Evolutionary conservation across 2,329 filamentous ascomycete genomes (phyloP).

Genomic region (Colletotrichum lini): DNA sequence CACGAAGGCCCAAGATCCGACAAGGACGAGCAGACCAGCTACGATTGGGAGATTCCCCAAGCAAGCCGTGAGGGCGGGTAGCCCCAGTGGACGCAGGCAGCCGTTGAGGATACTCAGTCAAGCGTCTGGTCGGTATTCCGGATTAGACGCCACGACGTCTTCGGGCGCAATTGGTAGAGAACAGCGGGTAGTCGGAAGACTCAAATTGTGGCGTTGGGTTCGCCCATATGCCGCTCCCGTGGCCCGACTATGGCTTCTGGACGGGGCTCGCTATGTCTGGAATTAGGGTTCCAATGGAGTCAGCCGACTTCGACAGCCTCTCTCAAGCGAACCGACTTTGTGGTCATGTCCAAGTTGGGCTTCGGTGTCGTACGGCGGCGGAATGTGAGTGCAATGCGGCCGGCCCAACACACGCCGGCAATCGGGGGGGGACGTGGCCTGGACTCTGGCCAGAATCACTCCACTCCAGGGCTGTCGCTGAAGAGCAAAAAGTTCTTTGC

Average conservation of each 20-base stretch:
- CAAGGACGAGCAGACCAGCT: conserved; percentile 25
- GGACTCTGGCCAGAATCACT: conserved; percentile 37
- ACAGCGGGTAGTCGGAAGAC: conserved; percentile 33
- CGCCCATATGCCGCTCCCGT: conserved; percentile 26
- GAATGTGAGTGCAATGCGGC: conserved; percentile 20
- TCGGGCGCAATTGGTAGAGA: conserved; percentile 1
- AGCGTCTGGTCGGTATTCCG: conserved; percentile 19
- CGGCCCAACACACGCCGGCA: conserved; percentile 26
- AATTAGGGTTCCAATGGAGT: conserved; percentile 9
- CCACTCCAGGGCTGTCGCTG: conserved; percentile 40
- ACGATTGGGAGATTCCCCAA: conserved; percentile 20
- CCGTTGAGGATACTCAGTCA: conserved; percentile 11
- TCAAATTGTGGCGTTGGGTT: conserved; percentile 19
- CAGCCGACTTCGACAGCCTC: conserved; percentile 32
- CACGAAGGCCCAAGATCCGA: conserved; percentile 31
- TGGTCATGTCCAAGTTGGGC: conserved; percentile 15
- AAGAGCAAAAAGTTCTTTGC: conserved; percentile 8
- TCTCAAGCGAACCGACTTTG: conserved; percentile 38
- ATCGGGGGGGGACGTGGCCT: conserved; percentile 34
- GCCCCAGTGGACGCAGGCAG: conserved; percentile 22
- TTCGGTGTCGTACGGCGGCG: conserved; percentile 28
- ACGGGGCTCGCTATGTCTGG: conserved; percentile 19
- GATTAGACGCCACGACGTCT: conserved; percentile 8
- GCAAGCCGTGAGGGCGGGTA: conserved; percentile 20
- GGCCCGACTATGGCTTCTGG: conserved; percentile 33